Evolutionary conservation across 164 flowering plant species (phyloP).

Genomic region (Tinospora cordifolia): DNA sequence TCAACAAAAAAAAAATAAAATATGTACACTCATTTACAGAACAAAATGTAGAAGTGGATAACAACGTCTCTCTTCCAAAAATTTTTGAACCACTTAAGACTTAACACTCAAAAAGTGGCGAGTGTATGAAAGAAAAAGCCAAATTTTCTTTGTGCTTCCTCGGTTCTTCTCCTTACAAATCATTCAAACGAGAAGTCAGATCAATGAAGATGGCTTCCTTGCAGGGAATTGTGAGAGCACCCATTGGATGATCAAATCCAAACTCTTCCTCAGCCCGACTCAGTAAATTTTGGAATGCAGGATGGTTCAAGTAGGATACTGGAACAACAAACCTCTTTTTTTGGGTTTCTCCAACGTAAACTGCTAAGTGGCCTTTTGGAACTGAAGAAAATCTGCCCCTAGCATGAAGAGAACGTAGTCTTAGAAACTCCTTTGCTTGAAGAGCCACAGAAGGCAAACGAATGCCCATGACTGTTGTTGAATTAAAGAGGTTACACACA

Average conservation of each 20-base stretch:
- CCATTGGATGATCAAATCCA: conserved; percentile 11
- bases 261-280: too few relatives aligned
- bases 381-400: too few relatives aligned
- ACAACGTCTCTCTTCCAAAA: conserved; percentile 1
- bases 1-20: too few relatives aligned
- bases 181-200: conserved; percentile 5
- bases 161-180: not conserved
- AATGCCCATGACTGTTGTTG: conserved; percentile 10
- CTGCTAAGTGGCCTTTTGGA: too few relatives aligned
- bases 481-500: not conserved
- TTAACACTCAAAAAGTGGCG: not conserved
- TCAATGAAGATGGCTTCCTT: conserved; percentile 3
- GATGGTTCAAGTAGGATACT: too few relatives aligned
- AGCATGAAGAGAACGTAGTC: conserved; percentile 1
- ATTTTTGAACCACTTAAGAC: not conserved
- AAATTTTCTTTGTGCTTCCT: not conserved
- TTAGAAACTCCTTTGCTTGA: not conserved
- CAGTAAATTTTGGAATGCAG: too few relatives aligned
- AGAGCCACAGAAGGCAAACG: conserved; percentile 4
- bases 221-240: conserved; percentile 9
- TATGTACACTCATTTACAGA: not conserved
- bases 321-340: too few relatives aligned
- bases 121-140: not conserved
- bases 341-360: conserved; percentile 28
- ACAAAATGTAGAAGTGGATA: not conserved